Percentiles rank a stretch among this genome's conserved stretches.
Evolutionary conservation across 2,329 filamentous ascomycete species (phyloP).

Genomic region (Podosphaera fusca): DNA sequence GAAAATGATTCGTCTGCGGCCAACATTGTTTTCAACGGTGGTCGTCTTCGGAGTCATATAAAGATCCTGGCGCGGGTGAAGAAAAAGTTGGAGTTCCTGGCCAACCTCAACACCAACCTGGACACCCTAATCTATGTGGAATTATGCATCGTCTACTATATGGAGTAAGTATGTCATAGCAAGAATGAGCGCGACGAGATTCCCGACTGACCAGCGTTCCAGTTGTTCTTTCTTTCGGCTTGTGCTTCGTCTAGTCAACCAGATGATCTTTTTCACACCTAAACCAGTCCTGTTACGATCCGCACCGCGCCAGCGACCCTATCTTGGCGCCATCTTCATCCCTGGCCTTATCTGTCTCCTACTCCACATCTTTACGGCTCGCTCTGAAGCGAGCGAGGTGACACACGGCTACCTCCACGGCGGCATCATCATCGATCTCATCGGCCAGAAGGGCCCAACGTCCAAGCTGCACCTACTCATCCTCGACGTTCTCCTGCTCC

Average conservation of each 20-base stretch:
- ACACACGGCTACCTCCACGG: slow-evolving; percentile 43
- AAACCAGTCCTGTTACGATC: slow-evolving; percentile 29
- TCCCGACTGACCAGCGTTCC: slow-evolving; percentile 4
- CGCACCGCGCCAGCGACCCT: slow-evolving; percentile 29
- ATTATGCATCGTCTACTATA: slow-evolving; percentile 42
- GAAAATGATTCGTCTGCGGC: slow-evolving; percentile 19
- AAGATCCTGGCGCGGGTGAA: slow-evolving; percentile 22
- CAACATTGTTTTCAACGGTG: slow-evolving; percentile 1
- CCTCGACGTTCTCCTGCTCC: slow-evolving; percentile 31
- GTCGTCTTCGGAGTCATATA: slow-evolving; percentile 10
- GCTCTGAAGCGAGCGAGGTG: slow-evolving; percentile 34
- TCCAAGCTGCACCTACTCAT: slow-evolving; percentile 31
- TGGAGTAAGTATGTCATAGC: slow-evolving; percentile 32
- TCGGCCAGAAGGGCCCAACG: slow-evolving; percentile 39
- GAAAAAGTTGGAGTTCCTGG: slow-evolving; percentile 32
- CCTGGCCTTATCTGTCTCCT: slow-evolving; percentile 38
- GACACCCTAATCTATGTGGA: slow-evolving; percentile 42
- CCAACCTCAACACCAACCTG: slow-evolving; percentile 33
- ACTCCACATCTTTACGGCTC: slow-evolving; percentile 30
- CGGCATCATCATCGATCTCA: slow-evolving; percentile 42
- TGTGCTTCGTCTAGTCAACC: slow-evolving; percentile 31
- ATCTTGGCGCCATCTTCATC: slow-evolving; percentile 32
- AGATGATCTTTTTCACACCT: slow-evolving; percentile 41
- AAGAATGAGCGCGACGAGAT: background rate
- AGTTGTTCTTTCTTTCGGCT: slow-evolving; percentile 44